Evolutionary conservation across 768 basidiomycete genomes (phyloP), one percentile per base, ranked within the genome.

Genomic region (Collybia sp.): DNA sequence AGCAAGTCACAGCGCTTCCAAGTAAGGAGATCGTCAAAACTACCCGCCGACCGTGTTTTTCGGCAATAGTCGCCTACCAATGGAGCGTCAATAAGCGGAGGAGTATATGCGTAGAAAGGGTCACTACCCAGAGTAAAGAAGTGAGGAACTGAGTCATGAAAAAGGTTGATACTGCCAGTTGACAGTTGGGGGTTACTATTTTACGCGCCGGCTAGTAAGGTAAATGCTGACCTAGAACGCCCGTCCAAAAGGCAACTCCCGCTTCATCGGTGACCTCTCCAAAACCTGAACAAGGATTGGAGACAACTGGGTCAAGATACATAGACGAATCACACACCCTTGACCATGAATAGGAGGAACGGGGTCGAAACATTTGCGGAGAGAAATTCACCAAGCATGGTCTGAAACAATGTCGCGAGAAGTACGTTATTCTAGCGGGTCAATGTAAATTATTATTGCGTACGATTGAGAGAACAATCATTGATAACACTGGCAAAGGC

Each of bases 141-240:
- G 95, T 98, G 25, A 95, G 68, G 66, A 98, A 98, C 58, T 99
- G 96, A 1, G 94, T 93, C 55, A 96, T 70, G 71, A 97, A 98
- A 68, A 93, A 93, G 2, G 80, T 81, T 32, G 89, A 77, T 19
- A 90, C 88, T 88, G 36, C 42, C 43, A 53, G 50, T 34, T 53
- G n/a, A n/a, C n/a, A n/a, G n/a, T n/a, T 51, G 47, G 58, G 46
- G 43, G 48, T 13, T 45, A 42, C 45, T 31, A 44, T 30, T 38
- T 17, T 31, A 31, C 42, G 40, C 15, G 48, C 17, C 16, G 41
- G 20, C 17, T 50, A 32, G 17, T 38, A 30, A n/a, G 31, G 30
- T 30, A 25, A 48, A 43, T 31, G 58, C 72, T 44, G 52, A 88
- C 85, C 88, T 31, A 94, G 73, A 48, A 93, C 74, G 34, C 93